Conservation (phyloP, 176 grass and related monocot species). For the Leersia perrieri region DNA sequence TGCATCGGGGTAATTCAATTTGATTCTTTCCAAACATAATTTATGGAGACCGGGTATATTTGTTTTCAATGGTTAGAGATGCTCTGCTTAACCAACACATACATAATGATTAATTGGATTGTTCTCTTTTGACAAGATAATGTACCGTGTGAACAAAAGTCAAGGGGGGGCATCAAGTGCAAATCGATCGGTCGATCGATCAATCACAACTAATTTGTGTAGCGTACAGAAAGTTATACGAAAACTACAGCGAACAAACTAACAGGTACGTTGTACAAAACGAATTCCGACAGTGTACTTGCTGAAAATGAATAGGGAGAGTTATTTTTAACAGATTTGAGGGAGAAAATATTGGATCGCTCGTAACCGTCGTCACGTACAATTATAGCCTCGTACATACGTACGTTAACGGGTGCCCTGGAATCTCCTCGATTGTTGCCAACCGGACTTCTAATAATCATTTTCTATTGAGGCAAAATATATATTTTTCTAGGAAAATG, state of each 20-base stretch:
- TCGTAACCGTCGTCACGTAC: background rate
- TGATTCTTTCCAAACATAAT: background rate
- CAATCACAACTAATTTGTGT: background rate
- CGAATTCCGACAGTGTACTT: constrained; percentile 34
- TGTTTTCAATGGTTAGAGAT: background rate
- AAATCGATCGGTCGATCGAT: constrained; percentile 5
- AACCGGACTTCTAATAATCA: background rate
- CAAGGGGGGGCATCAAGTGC: constrained; percentile 29
- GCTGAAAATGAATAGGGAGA: background rate
- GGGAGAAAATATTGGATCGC: background rate
- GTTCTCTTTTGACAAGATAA: background rate
- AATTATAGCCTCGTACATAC: background rate
- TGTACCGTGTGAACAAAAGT: constrained; percentile 11
- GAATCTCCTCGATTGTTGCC: background rate
- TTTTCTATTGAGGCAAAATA: too few species aligned
- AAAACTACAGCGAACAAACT: constrained; percentile 7
- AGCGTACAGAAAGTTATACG: constrained; percentile 11
- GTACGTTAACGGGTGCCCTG: background rate
- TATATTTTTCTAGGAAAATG: too few species aligned
- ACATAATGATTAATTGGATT: background rate
- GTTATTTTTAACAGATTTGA: background rate
- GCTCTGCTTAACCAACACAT: background rate
- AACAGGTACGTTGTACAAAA: constrained; percentile 3
- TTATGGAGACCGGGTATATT: background rate
- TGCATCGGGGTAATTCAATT: background rate